Percentiles rank a stretch among this genome's conserved stretches.
phyloP scores from a whole-genome alignment of 257 asterid species.

The Nicotiana noctiflora region DNA sequence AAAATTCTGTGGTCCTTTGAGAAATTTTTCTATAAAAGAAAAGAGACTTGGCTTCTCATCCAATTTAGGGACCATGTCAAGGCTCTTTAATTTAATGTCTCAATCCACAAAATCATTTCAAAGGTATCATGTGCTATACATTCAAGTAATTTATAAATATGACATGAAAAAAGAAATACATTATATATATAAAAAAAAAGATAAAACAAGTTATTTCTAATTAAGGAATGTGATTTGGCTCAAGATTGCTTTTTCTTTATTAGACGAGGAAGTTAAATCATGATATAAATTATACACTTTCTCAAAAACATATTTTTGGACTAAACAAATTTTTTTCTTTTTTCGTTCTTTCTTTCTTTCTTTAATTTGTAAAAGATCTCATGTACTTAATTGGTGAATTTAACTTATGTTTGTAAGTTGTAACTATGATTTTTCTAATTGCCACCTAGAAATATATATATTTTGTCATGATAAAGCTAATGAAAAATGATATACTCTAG shows the following conservation, averaged over 20 bases:
- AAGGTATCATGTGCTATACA: neutral
- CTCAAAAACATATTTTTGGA: neutral
- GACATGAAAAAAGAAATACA: neutral
- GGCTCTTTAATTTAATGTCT: conserved; percentile 1
- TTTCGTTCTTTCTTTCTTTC: no score
- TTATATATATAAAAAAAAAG: neutral
- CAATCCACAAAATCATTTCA: neutral
- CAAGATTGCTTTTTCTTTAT: no score
- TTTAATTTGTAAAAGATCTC: neutral
- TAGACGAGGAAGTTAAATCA: neutral
- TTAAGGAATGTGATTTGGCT: neutral
- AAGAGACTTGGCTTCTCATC: neutral
- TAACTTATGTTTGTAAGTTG: no score
- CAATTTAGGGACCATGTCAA: no score
- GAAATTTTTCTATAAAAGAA: neutral
- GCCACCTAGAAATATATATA: neutral
- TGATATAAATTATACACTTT: no score
- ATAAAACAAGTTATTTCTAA: neutral
- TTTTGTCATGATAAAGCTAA: neutral
- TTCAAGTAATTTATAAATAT: neutral
- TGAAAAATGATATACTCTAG: neutral
- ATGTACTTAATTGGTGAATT: neutral
- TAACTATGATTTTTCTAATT: no score
- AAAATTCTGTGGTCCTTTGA: neutral
- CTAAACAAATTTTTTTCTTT: neutral